A percentile compares a stretch with the other conserved stretches of the same genome.
Evolutionary conservation across 495 filamentous ascomycete genomes (phyloP).

Genomic region (Aspergillus coremiiformis): DNA sequence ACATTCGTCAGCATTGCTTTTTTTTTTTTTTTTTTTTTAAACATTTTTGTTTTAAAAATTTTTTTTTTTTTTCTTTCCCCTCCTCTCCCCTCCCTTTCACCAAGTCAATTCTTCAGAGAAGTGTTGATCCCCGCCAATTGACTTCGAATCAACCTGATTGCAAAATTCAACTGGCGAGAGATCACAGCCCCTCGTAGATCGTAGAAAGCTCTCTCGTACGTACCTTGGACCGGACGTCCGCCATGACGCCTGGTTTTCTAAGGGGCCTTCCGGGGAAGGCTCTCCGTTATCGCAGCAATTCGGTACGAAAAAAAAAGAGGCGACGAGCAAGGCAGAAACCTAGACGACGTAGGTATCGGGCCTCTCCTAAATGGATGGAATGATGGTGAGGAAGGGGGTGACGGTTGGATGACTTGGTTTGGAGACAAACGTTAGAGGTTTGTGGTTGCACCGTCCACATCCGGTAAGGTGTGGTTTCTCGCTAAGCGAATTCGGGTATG

Average conservation of each 20-base stretch:
- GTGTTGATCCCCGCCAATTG: neutral
- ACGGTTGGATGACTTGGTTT: constrained; percentile 11
- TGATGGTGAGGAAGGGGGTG: constrained; percentile 7
- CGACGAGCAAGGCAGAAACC: constrained; percentile 33
- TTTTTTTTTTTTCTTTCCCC: neutral
- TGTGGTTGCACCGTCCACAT: constrained; percentile 23
- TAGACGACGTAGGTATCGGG: constrained; percentile 23
- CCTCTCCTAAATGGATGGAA: constrained; percentile 26
- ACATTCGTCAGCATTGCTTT: constrained; percentile 19
- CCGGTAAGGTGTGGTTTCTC: constrained; percentile 21
- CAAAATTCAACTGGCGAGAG: neutral
- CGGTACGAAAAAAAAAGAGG: constrained; percentile 21
- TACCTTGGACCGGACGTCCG: constrained; percentile 48
- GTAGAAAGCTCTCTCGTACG: constrained; percentile 17
- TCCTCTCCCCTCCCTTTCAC: neutral
- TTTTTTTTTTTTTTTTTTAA: neutral
- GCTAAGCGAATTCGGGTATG: constrained; percentile 25
- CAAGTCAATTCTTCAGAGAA: neutral
- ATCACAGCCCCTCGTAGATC: constrained; percentile 5
- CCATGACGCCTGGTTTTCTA: constrained; percentile 45
- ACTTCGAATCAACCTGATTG: neutral
- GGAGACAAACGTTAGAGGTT: constrained; percentile 15
- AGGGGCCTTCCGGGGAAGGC: constrained; percentile 46
- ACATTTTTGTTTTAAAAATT: neutral
- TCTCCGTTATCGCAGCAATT: constrained; percentile 39